Evolutionary conservation across 768 basidiomycete genomes (phyloP).

Genomic region (Tricholoma hemisulphureum): DNA sequence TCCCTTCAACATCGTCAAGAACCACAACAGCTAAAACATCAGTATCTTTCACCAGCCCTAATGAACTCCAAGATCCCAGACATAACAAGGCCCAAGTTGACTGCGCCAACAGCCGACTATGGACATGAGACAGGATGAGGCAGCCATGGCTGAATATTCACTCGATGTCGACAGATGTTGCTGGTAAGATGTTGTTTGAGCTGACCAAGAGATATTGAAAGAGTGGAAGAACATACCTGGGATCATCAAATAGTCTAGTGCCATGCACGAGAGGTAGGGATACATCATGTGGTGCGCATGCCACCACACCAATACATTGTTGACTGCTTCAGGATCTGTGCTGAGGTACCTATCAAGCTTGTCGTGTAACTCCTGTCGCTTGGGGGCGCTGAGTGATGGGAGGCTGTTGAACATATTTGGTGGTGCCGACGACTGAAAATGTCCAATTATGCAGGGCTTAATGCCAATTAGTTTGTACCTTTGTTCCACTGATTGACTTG

Average conservation of each 20-base stretch:
- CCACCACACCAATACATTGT: constrained; percentile 30
- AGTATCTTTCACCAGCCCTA: too few relatives aligned
- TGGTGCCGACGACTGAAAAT: constrained; percentile 6
- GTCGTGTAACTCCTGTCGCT: constrained; percentile 5
- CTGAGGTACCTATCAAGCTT: constrained; percentile 33
- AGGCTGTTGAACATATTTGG: not conserved
- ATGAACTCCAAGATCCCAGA: too few relatives aligned
- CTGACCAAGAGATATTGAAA: not conserved
- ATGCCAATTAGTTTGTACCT: constrained; percentile 28
- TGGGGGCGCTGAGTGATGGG: not conserved
- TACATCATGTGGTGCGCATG: constrained; percentile 12
- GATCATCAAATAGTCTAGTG: too few relatives aligned
- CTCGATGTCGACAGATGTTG: not conserved
- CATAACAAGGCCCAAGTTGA: too few relatives aligned
- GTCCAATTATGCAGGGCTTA: constrained; percentile 9
- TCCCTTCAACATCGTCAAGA: too few relatives aligned
- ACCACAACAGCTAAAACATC: too few relatives aligned
- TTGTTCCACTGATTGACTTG: constrained; percentile 16
- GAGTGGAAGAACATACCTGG: constrained; percentile 19
- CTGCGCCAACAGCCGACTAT: too few relatives aligned
- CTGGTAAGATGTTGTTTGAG: not conserved
- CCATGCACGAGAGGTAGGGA: constrained; percentile 30
- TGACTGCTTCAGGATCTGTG: constrained; percentile 22
- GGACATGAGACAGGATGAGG: too few relatives aligned
- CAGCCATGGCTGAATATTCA: not conserved